Base-by-base conservation (phyloP, 2,329 filamentous ascomycete species). In the Pestalotiopsis sp. region DNA sequence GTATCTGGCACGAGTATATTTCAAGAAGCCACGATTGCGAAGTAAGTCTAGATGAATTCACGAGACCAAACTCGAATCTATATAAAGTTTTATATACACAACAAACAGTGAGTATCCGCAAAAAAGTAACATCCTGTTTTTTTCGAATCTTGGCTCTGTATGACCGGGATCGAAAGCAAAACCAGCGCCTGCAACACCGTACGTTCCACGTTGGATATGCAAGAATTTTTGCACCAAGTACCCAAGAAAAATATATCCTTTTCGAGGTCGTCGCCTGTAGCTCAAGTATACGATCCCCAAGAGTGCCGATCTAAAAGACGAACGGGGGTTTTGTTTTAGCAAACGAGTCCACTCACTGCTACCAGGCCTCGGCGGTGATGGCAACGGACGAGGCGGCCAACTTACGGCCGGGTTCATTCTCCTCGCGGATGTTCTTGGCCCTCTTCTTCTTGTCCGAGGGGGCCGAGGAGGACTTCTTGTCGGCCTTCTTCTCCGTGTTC, bases 401-500 rank as follows among this genome's bases (percentile, higher is more conserved):
- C 59, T 62, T 62, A 62, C 59, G 59, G 31, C 59, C 59, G 31
- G 59, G 31, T 36, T 62, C 59, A 7, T 38, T 36, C 11, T 62
- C 59, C 59, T 36, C 59, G 14, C 38, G 38, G 13, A 14, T 14
- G 27, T 36, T 41, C 25, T 62, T 39, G 45, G 45, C 20, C 45
- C 17, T 52, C 17, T 52, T 52, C 7, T n/a, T 36, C 17, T 17
- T 52, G 45, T 52, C 45, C 45, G 45, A 17, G 17, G 3, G 7
- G 31, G 31, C 31, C 6, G 31, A 36, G 6, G 31, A 36, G 31
- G 45, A n/a, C 39, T 64, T 64, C 39, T 52, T 45, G 38, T 65
- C 49, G 6, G 17, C 23, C 27, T 38, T 65, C 13, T 58, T 55
- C 23, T 69, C 68, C n/a, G 62, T 59, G n/a, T 60, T 67, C 27